Conservation (phyloP, 2,329 filamentous ascomycete species). For the Nannizziopsis arthrosporioides region DNA sequence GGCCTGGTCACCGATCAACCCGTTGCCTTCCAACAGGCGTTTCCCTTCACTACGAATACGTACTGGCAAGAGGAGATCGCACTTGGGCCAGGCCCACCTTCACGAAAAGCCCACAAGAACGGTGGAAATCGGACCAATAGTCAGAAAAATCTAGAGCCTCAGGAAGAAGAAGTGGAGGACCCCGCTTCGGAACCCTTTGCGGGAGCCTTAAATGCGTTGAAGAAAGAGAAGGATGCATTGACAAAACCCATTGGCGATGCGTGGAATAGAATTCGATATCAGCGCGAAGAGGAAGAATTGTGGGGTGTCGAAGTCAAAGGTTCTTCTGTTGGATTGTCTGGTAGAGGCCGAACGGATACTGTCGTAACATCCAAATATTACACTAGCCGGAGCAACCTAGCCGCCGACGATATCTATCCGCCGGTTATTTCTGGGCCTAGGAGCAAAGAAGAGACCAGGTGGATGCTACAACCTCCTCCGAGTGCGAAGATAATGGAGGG, state of each 20-base stretch:
- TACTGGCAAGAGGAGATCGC: slow-evolving; percentile 82
- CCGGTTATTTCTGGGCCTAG: slow-evolving; percentile 67
- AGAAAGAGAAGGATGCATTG: slow-evolving; percentile 38
- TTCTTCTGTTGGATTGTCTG: slow-evolving; percentile 43
- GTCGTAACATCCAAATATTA: slow-evolving; percentile 46
- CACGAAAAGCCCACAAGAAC: slow-evolving; percentile 44
- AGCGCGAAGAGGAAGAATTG: slow-evolving; percentile 76
- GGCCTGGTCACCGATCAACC: slow-evolving; percentile 52
- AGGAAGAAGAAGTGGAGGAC: slow-evolving; percentile 12
- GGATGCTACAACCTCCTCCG: slow-evolving; percentile 93
- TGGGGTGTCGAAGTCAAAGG: slow-evolving; percentile 55
- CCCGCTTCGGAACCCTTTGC: slow-evolving; percentile 17
- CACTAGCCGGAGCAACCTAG: slow-evolving; percentile 51
- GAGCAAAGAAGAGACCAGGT: slow-evolving; percentile 59
- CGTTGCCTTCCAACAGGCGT: slow-evolving; percentile 61
- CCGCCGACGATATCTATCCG: slow-evolving; percentile 71
- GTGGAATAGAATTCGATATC: slow-evolving; percentile 69
- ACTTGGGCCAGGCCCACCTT: slow-evolving; percentile 63
- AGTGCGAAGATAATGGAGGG: slow-evolving; percentile 83
- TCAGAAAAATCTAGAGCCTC: slow-evolving; percentile 48
- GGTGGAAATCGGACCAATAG: slow-evolving; percentile 47
- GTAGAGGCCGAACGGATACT: slow-evolving; percentile 28
- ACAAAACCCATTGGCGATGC: slow-evolving; percentile 40
- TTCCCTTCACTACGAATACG: slow-evolving; percentile 71
- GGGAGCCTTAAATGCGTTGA: slow-evolving; percentile 8